Evolutionary conservation across 139 green algal genomes (phyloP).

Genomic region (Chlorella sp.): DNA sequence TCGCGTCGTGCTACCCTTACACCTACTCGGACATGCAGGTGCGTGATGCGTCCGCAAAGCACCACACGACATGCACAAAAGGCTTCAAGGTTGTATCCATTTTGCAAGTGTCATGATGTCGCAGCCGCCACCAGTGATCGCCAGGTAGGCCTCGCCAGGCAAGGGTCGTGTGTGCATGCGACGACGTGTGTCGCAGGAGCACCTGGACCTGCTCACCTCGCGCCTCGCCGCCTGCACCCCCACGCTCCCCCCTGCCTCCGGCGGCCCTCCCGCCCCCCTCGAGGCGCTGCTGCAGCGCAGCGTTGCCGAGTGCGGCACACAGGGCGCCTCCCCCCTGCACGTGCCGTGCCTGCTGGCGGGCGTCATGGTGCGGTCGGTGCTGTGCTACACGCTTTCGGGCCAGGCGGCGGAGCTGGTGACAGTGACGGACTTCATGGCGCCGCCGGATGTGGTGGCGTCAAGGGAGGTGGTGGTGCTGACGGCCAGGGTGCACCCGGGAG

Average conservation of each 20-base stretch:
- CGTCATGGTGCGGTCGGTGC: constrained; percentile 30
- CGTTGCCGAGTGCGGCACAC: not conserved
- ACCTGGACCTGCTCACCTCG: constrained; percentile 22
- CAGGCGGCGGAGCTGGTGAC: constrained; percentile 36
- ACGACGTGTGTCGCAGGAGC: constrained; percentile 5
- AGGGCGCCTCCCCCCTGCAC: not conserved
- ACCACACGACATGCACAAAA: no score
- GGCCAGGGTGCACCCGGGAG: constrained; percentile 67
- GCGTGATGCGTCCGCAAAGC: no score
- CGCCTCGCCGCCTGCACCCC: constrained; percentile 8
- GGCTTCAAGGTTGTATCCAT: no score
- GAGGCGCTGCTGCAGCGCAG: not conserved
- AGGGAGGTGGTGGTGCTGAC: constrained; percentile 44
- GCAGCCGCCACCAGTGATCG: no score
- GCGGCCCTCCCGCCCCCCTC: not conserved
- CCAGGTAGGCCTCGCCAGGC: no score
- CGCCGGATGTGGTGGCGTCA: constrained; percentile 21
- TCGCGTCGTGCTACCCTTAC: constrained; percentile 59
- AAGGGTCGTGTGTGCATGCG: not conserved
- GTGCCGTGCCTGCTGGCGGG: not conserved
- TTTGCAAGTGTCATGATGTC: no score
- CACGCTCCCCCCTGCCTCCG: not conserved
- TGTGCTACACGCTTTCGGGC: constrained; percentile 39
- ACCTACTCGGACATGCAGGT: constrained; percentile 54
- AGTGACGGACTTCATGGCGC: constrained; percentile 39